Evolutionary conservation across 495 filamentous ascomycete genomes (phyloP).

Genomic region (Penicillium dipodomyicola): DNA sequence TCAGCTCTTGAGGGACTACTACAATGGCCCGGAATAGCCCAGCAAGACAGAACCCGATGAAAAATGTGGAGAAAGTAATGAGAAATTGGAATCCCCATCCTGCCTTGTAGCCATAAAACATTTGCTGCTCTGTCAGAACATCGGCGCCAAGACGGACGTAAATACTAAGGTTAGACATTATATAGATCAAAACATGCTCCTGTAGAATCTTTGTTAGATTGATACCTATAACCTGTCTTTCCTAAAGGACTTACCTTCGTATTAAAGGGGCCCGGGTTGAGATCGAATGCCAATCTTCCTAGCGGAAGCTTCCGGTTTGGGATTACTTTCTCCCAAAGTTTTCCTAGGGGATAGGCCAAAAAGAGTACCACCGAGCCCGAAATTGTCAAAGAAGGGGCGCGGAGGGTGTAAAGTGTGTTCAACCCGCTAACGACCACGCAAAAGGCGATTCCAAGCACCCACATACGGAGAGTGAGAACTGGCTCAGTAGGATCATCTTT

Average conservation of each 20-base stretch:
- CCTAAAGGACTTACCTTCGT: conserved; percentile 27
- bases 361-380: conserved; percentile 61
- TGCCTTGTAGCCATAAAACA: conserved; percentile 62
- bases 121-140: conserved; percentile 56
- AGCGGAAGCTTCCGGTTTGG: conserved; percentile 49
- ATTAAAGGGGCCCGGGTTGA: conserved; percentile 70
- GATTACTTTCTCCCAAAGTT: conserved; percentile 47
- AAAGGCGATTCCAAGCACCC: conserved; percentile 59
- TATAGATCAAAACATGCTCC: conserved; percentile 64
- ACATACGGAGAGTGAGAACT: conserved; percentile 61
- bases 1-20: conserved; percentile 77
- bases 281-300: conserved; percentile 47
- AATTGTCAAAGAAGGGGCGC: conserved; percentile 51
- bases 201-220: conserved; percentile 36
- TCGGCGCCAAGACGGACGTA: conserved; percentile 62
- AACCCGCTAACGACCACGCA: conserved; percentile 58
- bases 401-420: conserved; percentile 65
- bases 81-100: conserved; percentile 54
- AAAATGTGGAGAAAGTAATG: conserved; percentile 41
- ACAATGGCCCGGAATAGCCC: conserved; percentile 64
- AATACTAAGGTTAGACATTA: conserved; percentile 54
- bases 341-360: conserved; percentile 63
- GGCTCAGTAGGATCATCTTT: conserved; percentile 35
- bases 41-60: conserved; percentile 52
- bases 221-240: no score